Conservation (phyloP, 2,329 filamentous ascomycete genomes). For the Aspergillus ibericus region DNA sequence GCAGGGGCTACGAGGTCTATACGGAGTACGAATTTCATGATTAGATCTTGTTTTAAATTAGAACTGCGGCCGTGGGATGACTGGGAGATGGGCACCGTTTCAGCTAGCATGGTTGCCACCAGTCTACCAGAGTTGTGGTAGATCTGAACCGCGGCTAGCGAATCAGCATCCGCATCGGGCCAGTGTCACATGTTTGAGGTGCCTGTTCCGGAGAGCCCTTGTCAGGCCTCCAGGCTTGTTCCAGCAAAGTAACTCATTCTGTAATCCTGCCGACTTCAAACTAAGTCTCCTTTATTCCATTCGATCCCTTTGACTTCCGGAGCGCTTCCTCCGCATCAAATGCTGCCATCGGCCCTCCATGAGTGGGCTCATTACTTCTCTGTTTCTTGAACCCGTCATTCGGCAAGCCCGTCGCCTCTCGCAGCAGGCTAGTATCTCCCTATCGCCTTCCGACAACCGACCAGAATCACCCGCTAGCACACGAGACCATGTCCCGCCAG, state of each 20-base stretch:
- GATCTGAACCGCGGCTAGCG: slow-evolving; percentile 15
- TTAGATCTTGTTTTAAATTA: not conserved
- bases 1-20: not conserved
- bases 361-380: slow-evolving; percentile 46
- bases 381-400: slow-evolving; percentile 46
- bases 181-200: slow-evolving; percentile 18
- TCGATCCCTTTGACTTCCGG: not conserved
- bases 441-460: slow-evolving; percentile 25
- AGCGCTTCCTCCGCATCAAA: slow-evolving; percentile 8
- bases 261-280: not conserved
- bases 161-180: slow-evolving; percentile 12
- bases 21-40: not conserved
- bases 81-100: not conserved
- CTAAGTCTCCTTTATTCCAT: not conserved
- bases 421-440: slow-evolving; percentile 17
- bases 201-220: slow-evolving; percentile 13
- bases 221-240: not conserved
- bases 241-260: not conserved
- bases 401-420: slow-evolving; percentile 45
- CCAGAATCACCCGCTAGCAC: slow-evolving; percentile 24
- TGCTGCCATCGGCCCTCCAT: slow-evolving; percentile 36
- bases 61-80: not conserved
- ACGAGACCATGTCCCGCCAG: slow-evolving; percentile 22
- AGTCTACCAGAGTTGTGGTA: too few relatives aligned
- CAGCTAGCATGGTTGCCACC: not conserved